phyloP scores from a whole-genome alignment of 345 rosid species.

The Hypericum perforatum region DNA sequence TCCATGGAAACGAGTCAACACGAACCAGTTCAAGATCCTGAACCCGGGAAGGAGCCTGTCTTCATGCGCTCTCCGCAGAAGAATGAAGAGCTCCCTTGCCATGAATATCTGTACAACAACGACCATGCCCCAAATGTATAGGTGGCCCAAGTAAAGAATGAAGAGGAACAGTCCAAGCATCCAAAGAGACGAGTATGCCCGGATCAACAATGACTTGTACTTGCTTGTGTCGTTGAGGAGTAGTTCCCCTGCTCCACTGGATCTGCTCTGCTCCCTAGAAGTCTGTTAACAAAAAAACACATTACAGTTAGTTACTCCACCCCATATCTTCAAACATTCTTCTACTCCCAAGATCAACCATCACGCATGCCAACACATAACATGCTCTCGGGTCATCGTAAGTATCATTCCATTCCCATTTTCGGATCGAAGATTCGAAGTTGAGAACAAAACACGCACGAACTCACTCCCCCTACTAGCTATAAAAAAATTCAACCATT shows the following conservation, averaged over 20 bases:
- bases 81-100: slow-evolving; percentile 85
- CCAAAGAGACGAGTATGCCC: slow-evolving; percentile 74
- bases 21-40: slow-evolving; percentile 37
- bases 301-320: no score
- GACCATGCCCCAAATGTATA: slow-evolving; percentile 85
- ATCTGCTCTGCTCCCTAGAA: slow-evolving; percentile 39
- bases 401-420: no score
- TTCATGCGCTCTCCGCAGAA: slow-evolving; percentile 76
- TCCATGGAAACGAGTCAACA: neutral
- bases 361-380: no score
- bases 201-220: slow-evolving; percentile 69
- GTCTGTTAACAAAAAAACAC: slow-evolving; percentile 27
- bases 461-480: no score
- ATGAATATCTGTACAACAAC: slow-evolving; percentile 86
- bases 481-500: no score
- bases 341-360: no score
- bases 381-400: no score
- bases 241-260: slow-evolving; percentile 42
- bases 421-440: no score
- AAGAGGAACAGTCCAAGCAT: slow-evolving; percentile 81
- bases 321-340: no score
- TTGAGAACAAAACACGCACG: no score
- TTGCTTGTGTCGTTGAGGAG: slow-evolving; percentile 66
- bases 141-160: slow-evolving; percentile 91
- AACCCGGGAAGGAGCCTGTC: slow-evolving; percentile 78